These are phyloP conservation scores for Xylariaceae sp. DNA, from an alignment of 2,329 filamentous ascomycete species.

Conservation along the genomic window DNA sequence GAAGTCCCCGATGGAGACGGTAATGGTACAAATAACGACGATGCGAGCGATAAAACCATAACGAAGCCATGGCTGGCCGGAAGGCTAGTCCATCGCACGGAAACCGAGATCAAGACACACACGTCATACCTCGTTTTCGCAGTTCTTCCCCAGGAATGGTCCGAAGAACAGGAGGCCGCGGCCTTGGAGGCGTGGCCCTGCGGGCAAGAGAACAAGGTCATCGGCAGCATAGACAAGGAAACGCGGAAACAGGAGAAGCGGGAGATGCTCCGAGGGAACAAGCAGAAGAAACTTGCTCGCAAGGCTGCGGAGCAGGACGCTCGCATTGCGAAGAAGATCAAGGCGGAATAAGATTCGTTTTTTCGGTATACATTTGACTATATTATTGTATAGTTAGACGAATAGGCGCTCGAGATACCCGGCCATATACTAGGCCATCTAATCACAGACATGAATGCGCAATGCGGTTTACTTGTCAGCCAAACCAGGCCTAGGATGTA, in stretches of 20 bases:
- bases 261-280: constrained; percentile 47
- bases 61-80: constrained; percentile 69
- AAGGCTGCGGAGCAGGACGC: constrained; percentile 16
- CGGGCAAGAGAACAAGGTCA: constrained; percentile 48
- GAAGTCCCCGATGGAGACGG: constrained; percentile 32
- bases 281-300: constrained; percentile 37
- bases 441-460: background rate
- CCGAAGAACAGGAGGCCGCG: constrained; percentile 70
- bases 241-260: constrained; percentile 55
- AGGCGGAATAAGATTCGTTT: constrained; percentile 8
- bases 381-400: background rate
- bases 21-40: constrained; percentile 24
- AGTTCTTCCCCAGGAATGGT: constrained; percentile 81
- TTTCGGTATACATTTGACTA: background rate
- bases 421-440: background rate
- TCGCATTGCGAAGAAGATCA: constrained; percentile 26
- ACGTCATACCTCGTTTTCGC: constrained; percentile 98
- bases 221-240: constrained; percentile 51
- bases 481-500: too few relatives aligned
- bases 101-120: constrained; percentile 89
- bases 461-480: too few relatives aligned
- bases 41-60: constrained; percentile 19
- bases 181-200: constrained; percentile 62
- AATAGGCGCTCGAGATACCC: constrained; percentile 13
- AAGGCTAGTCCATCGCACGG: constrained; percentile 71